phyloP scores from a whole-genome alignment of 345 rosid species.

The Turnera subulata region DNA sequence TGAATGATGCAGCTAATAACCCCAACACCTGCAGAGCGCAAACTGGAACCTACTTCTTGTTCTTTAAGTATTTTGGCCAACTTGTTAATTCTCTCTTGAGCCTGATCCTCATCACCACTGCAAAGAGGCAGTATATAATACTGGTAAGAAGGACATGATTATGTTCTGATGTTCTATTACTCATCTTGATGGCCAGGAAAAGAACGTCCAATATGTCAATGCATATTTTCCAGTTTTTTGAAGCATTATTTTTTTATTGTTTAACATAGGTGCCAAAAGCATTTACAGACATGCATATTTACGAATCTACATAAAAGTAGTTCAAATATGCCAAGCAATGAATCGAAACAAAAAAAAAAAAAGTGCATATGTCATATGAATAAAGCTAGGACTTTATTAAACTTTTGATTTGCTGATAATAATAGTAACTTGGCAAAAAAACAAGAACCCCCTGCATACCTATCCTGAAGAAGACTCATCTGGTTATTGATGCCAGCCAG shows the following conservation, averaged over 20 bases:
- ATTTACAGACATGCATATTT: not conserved
- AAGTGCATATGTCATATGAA: not conserved
- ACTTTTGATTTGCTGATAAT: no score
- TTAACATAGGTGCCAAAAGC: no score
- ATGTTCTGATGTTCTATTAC: not conserved
- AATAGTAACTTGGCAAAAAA: no score
- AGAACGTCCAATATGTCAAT: no score
- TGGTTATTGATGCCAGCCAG: conserved; percentile 94
- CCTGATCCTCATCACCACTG: conserved; percentile 99
- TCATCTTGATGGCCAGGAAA: not conserved
- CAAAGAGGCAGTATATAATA: conserved; percentile 23
- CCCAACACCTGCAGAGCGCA: conserved; percentile 77
- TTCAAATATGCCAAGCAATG: no score
- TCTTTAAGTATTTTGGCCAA: conserved; percentile 94
- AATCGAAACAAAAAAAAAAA: not conserved
- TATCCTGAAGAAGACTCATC: conserved; percentile 98
- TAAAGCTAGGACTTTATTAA: not conserved
- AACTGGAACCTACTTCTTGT: conserved; percentile 67
- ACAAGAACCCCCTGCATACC: conserved; percentile 57
- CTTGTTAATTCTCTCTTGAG: conserved; percentile 90
- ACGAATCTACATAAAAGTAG: conserved; percentile 6
- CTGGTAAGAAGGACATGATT: conserved; percentile 14
- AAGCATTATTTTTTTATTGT: no score
- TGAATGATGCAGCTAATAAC: conserved; percentile 97
- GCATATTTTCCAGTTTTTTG: no score